These are phyloP conservation scores for Rhodotorula babjevae DNA, from an alignment of 768 basidiomycete genomes.

Conservation along the genomic window DNA sequence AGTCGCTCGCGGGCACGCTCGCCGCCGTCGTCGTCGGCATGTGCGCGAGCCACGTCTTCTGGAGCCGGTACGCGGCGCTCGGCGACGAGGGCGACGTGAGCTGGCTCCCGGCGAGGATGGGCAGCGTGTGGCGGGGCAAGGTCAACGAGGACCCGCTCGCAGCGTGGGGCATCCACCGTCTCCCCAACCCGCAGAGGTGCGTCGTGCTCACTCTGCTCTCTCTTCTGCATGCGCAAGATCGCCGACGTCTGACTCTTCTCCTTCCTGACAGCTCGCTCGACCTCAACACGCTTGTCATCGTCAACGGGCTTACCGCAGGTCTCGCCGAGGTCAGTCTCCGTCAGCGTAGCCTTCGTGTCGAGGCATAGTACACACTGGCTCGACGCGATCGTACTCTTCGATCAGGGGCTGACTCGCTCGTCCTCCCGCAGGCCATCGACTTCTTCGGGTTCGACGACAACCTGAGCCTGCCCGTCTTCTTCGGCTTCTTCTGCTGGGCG, in stretches of 20 bases:
- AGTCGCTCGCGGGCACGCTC: conserved; percentile 43
- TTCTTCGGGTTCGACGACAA: conserved; percentile 43
- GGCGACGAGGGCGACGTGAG: conserved; percentile 42
- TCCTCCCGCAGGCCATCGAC: conserved; percentile 39
- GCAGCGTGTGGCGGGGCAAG: conserved; percentile 16
- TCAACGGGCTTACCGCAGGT: conserved; percentile 36
- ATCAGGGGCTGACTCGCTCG: neutral
- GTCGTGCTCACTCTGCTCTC: neutral
- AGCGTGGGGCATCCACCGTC: conserved; percentile 9
- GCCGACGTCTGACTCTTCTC: neutral
- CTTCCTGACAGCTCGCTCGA: conserved; percentile 12
- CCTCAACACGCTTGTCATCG: conserved; percentile 16
- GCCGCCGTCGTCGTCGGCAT: conserved; percentile 39
- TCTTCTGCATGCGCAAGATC: too few species aligned
- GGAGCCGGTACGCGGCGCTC: conserved; percentile 19
- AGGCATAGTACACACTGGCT: too few species aligned
- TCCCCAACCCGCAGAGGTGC: conserved; percentile 25
- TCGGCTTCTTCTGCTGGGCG: conserved; percentile 35
- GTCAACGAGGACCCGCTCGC: conserved; percentile 2
- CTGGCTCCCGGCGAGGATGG: conserved; percentile 32
- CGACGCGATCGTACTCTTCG: too few species aligned
- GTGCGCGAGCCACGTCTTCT: conserved; percentile 40
- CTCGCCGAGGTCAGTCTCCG: conserved; percentile 33
- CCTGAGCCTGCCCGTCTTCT: conserved; percentile 39
- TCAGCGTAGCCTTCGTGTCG: too few species aligned